A percentile compares a stretch with the other conserved stretches of the same genome.
Evolutionary conservation across 2,329 filamentous ascomycete species (phyloP).

Genomic region (Geosmithia putterillii): DNA sequence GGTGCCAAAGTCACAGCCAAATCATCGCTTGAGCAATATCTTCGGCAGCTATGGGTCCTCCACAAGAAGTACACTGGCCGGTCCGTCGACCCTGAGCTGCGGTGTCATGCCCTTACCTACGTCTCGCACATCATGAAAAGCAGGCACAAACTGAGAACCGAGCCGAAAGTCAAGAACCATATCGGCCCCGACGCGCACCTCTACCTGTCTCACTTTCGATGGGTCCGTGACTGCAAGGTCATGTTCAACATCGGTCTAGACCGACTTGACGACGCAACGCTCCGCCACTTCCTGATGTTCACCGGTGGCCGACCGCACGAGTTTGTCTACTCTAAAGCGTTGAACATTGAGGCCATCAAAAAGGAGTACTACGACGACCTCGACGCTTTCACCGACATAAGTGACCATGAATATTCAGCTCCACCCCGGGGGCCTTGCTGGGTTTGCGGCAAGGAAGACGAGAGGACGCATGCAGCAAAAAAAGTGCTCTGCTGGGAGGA

Average conservation of each 20-base stretch:
- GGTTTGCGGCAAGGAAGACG: background rate
- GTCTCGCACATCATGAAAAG: too few species aligned
- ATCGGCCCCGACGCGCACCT: too few species aligned
- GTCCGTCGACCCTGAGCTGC: too few species aligned
- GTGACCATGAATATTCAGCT: background rate
- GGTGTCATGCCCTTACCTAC: too few species aligned
- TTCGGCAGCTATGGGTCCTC: too few species aligned
- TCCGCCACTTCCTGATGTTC: background rate
- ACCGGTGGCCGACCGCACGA: background rate
- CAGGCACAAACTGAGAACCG: too few species aligned
- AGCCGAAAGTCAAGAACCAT: too few species aligned
- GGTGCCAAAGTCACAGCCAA: too few species aligned
- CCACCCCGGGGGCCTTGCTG: background rate
- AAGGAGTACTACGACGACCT: background rate
- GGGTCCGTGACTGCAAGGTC: too few species aligned
- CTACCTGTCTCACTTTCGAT: too few species aligned
- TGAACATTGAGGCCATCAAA: background rate
- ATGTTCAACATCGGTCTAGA: constrained; percentile 1
- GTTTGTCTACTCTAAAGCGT: background rate
- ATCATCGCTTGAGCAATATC: too few species aligned
- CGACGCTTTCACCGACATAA: constrained; percentile 1
- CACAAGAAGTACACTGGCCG: too few species aligned
- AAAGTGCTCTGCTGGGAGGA: constrained; percentile 1
- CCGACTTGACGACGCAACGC: background rate
- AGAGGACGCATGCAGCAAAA: background rate